Evolutionary conservation across 371 early-diverging fungal genomes (phyloP).

Genomic region (Syncephalastrum monosporum): DNA sequence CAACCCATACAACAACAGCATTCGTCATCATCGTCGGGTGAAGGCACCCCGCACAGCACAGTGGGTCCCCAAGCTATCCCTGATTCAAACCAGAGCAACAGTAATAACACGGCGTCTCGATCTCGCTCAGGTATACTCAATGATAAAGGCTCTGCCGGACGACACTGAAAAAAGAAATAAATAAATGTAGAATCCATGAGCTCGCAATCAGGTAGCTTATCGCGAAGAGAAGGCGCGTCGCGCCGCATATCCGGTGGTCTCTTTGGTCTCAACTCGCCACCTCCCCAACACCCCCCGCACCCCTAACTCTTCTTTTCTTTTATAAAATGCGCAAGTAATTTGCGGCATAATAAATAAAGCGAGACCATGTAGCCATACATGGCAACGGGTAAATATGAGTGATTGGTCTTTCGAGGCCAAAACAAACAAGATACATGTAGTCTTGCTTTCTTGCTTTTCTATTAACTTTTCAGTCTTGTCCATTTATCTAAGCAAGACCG

Average conservation of each 20-base stretch:
- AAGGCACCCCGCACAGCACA: slow-evolving; percentile 7
- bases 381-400: too few species aligned
- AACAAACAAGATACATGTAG: too few species aligned
- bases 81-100: slow-evolving; percentile 1
- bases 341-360: too few species aligned
- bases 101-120: slow-evolving; percentile 9
- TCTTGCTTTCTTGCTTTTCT: too few species aligned
- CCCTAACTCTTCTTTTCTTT: slow-evolving; percentile 12
- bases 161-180: not conserved
- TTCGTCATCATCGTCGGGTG: not conserved
- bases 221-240: slow-evolving; percentile 26
- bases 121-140: slow-evolving; percentile 21
- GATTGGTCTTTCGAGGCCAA: too few species aligned
- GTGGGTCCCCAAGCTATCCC: slow-evolving; percentile 25
- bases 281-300: slow-evolving; percentile 35
- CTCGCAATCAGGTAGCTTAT: slow-evolving; percentile 25
- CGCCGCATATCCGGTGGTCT: slow-evolving; percentile 41
- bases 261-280: slow-evolving; percentile 39
- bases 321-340: too few species aligned
- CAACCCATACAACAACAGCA: slow-evolving; percentile 6
- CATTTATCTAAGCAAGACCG: too few species aligned
- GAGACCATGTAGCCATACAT: too few species aligned
- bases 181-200: slow-evolving; percentile 32
- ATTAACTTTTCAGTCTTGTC: too few species aligned
- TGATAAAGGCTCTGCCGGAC: not conserved